Evolutionary conservation across 352 stramenopile species (phyloP).

Genomic region (Phytopythium mirpurense): DNA sequence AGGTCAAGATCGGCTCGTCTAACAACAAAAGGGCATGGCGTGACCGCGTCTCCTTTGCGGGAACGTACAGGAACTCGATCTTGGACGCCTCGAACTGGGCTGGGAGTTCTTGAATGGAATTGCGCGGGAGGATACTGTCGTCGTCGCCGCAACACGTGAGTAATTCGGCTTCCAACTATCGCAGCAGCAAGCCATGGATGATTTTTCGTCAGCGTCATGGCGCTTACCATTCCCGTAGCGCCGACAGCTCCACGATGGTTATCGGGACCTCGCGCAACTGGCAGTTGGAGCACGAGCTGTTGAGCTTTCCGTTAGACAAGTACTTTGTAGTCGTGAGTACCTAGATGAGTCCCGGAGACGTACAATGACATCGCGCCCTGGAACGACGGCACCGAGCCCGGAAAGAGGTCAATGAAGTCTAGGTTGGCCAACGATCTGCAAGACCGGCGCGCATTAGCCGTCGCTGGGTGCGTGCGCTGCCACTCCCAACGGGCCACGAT

Average conservation of each 20-base stretch:
- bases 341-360: not conserved
- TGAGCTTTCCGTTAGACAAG: not conserved
- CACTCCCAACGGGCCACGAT: no score
- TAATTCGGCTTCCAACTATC: no score
- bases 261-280: conserved; percentile 23
- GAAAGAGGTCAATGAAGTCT: conserved; percentile 7
- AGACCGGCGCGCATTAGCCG: not conserved
- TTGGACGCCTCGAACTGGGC: conserved; percentile 23
- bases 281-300: conserved; percentile 34
- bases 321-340: no score
- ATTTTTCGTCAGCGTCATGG: not conserved
- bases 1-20: no score
- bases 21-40: no score
- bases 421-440: conserved; percentile 7
- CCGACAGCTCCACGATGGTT: conserved; percentile 23
- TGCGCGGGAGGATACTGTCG: conserved; percentile 14
- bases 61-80: conserved; percentile 33
- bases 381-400: conserved; percentile 5
- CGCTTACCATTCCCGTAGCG: conserved; percentile 23
- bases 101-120: conserved; percentile 23
- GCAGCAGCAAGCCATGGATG: no score
- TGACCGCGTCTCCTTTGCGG: not conserved
- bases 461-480: no score
- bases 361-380: conserved; percentile 7
- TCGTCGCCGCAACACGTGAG: no score